Percentiles rank a stretch among this genome's conserved stretches.
Evolutionary conservation across 495 filamentous ascomycete species (phyloP).

Genomic region (Zalerion maritima): DNA sequence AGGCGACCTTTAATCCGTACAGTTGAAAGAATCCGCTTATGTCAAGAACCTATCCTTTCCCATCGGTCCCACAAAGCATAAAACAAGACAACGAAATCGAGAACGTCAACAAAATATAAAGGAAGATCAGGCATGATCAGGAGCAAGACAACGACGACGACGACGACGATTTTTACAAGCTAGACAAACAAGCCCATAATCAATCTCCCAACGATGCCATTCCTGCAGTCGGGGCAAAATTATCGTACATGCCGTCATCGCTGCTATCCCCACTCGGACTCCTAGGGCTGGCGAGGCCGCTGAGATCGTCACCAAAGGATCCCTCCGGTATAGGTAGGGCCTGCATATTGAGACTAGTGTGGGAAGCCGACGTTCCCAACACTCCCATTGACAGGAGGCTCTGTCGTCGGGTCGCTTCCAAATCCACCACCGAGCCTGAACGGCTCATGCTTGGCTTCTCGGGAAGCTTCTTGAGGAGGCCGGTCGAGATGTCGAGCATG

Average conservation of each 20-base stretch:
- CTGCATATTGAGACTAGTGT: constrained; percentile 18
- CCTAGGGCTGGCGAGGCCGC: constrained; percentile 27
- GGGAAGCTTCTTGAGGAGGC: constrained; percentile 38
- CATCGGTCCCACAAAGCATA: too few relatives aligned
- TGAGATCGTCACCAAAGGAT: constrained; percentile 28
- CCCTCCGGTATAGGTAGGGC: too few relatives aligned
- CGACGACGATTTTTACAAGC: too few relatives aligned
- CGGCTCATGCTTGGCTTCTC: constrained; percentile 39
- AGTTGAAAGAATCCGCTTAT: too few relatives aligned
- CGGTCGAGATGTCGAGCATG: constrained; percentile 51
- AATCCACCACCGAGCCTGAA: constrained; percentile 25
- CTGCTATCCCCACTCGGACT: constrained; percentile 28
- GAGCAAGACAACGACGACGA: too few relatives aligned
- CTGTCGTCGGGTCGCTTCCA: constrained; percentile 25
- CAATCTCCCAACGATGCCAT: constrained; percentile 15
- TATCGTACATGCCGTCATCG: constrained; percentile 24
- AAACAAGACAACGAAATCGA: too few relatives aligned
- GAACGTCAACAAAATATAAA: too few relatives aligned
- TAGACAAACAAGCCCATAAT: too few relatives aligned
- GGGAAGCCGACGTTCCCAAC: constrained; percentile 9
- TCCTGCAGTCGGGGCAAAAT: constrained; percentile 14
- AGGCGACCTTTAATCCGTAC: too few relatives aligned
- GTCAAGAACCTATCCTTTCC: too few relatives aligned
- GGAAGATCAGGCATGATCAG: too few relatives aligned
- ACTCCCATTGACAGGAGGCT: constrained; percentile 19